phyloP scores from a whole-genome alignment of 1,284 basidiomycete genomes.

The Puccinia polysora region DNA sequence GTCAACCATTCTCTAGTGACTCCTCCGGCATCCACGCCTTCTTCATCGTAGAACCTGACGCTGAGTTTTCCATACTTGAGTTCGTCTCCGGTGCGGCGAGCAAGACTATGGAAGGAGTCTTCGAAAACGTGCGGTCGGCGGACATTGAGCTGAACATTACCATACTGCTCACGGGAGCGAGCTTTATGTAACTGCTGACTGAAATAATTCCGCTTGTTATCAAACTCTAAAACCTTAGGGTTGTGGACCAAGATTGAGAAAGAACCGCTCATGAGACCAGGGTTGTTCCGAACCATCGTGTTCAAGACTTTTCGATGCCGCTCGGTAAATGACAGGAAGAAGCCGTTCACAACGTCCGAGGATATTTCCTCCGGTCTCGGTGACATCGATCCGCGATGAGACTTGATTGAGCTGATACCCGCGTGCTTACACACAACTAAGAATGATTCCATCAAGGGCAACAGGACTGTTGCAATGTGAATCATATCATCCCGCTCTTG shows the following conservation, averaged over 20 bases:
- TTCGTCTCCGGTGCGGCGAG: constrained; percentile 85
- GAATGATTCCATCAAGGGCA: constrained; percentile 86
- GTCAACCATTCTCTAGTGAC: constrained; percentile 93
- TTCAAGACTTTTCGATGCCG: constrained; percentile 91
- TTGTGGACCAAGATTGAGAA: constrained; percentile 96
- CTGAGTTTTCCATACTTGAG: constrained; percentile 97
- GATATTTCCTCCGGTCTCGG: constrained; percentile 63
- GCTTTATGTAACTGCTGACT: constrained; percentile 88
- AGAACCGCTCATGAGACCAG: constrained; percentile 93
- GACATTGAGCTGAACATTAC: constrained; percentile 83
- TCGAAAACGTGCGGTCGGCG: constrained; percentile 91
- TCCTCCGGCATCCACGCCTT: constrained; percentile 96
- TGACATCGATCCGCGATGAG: constrained; percentile 56
- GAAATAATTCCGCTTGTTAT: constrained; percentile 99
- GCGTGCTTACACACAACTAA: constrained; percentile 99
- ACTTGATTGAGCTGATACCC: constrained; percentile 52
- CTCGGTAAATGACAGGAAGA: constrained; percentile 91
- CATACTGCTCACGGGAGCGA: constrained; percentile 71
- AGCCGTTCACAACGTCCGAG: constrained; percentile 65
- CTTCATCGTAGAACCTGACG: constrained; percentile 92
- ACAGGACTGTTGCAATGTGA: constrained; percentile 79
- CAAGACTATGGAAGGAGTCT: constrained; percentile 89
- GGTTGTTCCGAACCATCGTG: constrained; percentile 95
- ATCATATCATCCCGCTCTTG: constrained; percentile 74
- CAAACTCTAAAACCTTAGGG: constrained; percentile 94